phyloP scores from a whole-genome alignment of 2,329 filamentous ascomycete genomes.

The Hymenoscyphus linearis region DNA sequence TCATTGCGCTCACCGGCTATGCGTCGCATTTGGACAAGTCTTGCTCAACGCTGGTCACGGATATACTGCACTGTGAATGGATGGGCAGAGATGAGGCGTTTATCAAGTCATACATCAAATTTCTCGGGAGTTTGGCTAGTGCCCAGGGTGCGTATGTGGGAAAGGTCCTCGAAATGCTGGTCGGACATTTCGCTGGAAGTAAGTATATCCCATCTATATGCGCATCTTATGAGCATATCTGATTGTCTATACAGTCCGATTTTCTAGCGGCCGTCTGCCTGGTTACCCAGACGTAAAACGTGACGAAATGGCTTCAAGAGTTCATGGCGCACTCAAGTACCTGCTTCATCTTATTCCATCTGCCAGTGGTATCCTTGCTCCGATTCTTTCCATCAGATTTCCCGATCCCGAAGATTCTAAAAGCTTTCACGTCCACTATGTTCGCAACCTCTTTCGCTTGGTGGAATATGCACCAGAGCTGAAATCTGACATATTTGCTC shows the following conservation, averaged over 20 bases:
- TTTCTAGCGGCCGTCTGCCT: slow-evolving; percentile 30
- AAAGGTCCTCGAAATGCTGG: slow-evolving; percentile 72
- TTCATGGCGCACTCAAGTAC: slow-evolving; percentile 71
- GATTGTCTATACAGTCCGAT: slow-evolving; percentile 30
- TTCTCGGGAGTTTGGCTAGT: slow-evolving; percentile 68
- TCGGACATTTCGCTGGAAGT: slow-evolving; percentile 66
- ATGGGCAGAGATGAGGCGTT: slow-evolving; percentile 60
- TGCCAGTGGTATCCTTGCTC: slow-evolving; percentile 63
- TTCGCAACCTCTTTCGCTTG: slow-evolving; percentile 75
- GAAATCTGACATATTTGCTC: slow-evolving; percentile 71
- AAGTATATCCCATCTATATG: slow-evolving; percentile 22
- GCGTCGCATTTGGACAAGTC: slow-evolving; percentile 54
- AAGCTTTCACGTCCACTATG: slow-evolving; percentile 78
- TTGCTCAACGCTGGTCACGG: slow-evolving; percentile 53
- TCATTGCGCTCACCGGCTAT: slow-evolving; percentile 58
- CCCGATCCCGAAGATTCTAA: slow-evolving; percentile 73
- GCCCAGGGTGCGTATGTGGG: slow-evolving; percentile 75
- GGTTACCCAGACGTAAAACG: slow-evolving; percentile 54
- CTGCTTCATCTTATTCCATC: slow-evolving; percentile 78
- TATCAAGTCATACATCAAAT: slow-evolving; percentile 60
- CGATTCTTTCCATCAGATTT: slow-evolving; percentile 63
- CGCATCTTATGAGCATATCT: slow-evolving; percentile 34
- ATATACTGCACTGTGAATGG: slow-evolving; percentile 58
- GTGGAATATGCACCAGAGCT: slow-evolving; percentile 74
- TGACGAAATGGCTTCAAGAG: slow-evolving; percentile 60